These are phyloP conservation scores for Chaetoceros tenuissimus DNA, from an alignment of 108 stramenopile species.

Conservation along the genomic window DNA sequence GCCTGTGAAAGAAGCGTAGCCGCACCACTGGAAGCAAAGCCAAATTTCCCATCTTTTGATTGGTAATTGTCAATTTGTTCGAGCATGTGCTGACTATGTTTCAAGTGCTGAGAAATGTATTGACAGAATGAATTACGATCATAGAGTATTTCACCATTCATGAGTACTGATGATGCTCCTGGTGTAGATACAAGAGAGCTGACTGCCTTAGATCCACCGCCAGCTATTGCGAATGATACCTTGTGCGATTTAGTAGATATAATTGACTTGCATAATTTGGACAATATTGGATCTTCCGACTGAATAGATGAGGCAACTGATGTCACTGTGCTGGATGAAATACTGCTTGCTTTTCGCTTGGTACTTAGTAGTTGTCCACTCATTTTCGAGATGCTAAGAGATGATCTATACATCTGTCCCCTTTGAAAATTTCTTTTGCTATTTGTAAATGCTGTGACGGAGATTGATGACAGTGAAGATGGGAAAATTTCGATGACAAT, in stretches of 20 bases:
- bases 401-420: too few species aligned
- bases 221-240: conserved; percentile 24
- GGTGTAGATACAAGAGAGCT: conserved; percentile 57
- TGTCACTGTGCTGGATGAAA: too few species aligned
- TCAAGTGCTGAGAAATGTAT: conserved; percentile 27
- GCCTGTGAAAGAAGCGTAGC: conserved; percentile 44
- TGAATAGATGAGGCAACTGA: too few species aligned
- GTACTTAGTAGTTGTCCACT: too few species aligned
- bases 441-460: too few species aligned
- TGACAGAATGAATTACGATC: conserved; percentile 56
- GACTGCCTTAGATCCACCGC: conserved; percentile 55
- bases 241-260: background rate
- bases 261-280: too few species aligned
- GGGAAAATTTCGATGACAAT: too few species aligned
- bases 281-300: too few species aligned
- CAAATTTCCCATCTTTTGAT: conserved; percentile 10
- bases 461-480: too few species aligned
- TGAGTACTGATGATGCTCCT: conserved; percentile 54
- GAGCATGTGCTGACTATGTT: conserved; percentile 3
- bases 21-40: conserved; percentile 38
- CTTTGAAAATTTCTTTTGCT: too few species aligned
- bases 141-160: conserved; percentile 56
- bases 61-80: conserved; percentile 1
- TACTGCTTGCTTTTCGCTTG: too few species aligned
- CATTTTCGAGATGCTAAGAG: too few species aligned